Percentiles rank a stretch among this genome's conserved stretches.
phyloP scores from a whole-genome alignment of 345 rosid species.

The Sonneratia caseolaris region DNA sequence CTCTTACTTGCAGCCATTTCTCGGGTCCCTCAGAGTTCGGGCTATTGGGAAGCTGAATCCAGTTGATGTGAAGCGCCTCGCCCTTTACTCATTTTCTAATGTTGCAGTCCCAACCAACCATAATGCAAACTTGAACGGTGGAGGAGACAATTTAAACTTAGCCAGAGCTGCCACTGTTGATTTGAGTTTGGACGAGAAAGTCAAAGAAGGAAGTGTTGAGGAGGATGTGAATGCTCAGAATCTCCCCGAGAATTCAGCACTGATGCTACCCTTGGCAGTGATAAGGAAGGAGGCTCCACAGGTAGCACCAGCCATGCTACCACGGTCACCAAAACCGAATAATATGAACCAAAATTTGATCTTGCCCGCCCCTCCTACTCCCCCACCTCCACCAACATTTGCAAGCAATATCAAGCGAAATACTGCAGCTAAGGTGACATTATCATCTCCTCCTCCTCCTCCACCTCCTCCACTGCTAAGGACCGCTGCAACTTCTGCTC shows the following conservation, averaged over 20 bases:
- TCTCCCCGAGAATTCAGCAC: neutral
- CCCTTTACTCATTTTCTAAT: slow-evolving; percentile 34
- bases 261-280: neutral
- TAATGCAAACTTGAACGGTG: neutral
- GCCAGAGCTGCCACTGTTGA: too few species aligned
- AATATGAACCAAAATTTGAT: neutral
- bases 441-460: slow-evolving; percentile 6
- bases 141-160: neutral
- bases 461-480: slow-evolving; percentile 6
- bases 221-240: neutral
- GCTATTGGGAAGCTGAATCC: slow-evolving; percentile 68
- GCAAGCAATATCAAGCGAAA: too few species aligned
- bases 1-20: slow-evolving; percentile 23
- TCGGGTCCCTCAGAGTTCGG: slow-evolving; percentile 42
- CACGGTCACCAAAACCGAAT: neutral
- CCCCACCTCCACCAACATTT: slow-evolving; percentile 7
- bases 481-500: neutral
- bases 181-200: neutral
- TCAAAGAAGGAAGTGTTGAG: neutral
- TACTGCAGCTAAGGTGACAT: too few species aligned
- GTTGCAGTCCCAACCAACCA: neutral
- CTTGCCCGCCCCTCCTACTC: neutral
- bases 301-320: neutral
- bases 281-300: neutral
- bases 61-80: slow-evolving; percentile 50